Percentiles rank a stretch among this genome's conserved stretches.
These are phyloP conservation scores for Schwanniomyces vanrijiae DNA, from an alignment of 805 yeast genomes.

Conservation along the genomic window DNA sequence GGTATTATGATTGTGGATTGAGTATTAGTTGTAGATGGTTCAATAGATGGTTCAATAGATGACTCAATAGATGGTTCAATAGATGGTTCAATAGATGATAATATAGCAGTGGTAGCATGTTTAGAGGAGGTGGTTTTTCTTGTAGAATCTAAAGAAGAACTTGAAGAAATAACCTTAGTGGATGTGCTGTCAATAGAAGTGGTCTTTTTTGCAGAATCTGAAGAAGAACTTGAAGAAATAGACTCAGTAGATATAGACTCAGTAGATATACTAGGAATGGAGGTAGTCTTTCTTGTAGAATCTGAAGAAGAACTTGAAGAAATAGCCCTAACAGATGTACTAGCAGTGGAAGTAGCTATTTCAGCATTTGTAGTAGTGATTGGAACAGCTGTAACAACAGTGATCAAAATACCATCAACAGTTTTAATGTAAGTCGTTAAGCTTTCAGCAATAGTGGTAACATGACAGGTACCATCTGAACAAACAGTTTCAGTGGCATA, in stretches of 20 bases:
- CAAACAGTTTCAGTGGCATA: slow-evolving; percentile 33
- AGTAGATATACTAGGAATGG: not conserved
- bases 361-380: slow-evolving; percentile 6
- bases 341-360: slow-evolving; percentile 5
- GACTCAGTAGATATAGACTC: slow-evolving; percentile 9
- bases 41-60: not conserved
- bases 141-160: not conserved
- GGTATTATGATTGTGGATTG: slow-evolving; percentile 15
- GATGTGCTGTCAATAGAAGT: not conserved
- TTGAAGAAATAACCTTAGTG: not conserved
- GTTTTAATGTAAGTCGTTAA: slow-evolving; percentile 36
- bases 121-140: not conserved
- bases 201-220: not conserved
- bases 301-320: not conserved
- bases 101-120: not conserved
- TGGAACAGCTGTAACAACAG: slow-evolving; percentile 33
- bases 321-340: slow-evolving; percentile 9
- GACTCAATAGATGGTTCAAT: no score
- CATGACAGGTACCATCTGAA: slow-evolving; percentile 27
- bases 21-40: slow-evolving; percentile 3
- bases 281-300: not conserved
- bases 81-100: not conserved
- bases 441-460: slow-evolving; percentile 32
- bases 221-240: not conserved
- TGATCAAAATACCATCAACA: slow-evolving; percentile 40